phyloP scores from a whole-genome alignment of 768 basidiomycete species.

The Melanogaster broomeanus region DNA sequence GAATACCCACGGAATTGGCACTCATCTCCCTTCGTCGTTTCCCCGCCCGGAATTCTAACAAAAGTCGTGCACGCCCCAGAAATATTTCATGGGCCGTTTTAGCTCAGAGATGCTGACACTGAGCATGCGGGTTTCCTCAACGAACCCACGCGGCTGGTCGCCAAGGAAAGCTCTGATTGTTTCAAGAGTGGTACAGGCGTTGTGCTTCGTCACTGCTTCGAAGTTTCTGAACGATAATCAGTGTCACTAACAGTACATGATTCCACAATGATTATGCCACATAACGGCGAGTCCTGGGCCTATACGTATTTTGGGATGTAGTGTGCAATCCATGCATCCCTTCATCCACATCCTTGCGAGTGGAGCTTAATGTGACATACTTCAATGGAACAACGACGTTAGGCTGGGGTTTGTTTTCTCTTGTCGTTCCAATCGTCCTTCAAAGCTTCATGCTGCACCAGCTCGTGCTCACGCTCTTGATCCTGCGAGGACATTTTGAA shows the following conservation, averaged over 20 bases:
- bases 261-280: too few species aligned
- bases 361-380: background rate
- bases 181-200: background rate
- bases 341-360: too few species aligned
- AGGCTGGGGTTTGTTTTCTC: background rate
- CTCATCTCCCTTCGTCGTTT: too few species aligned
- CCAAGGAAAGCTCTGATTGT: slow-evolving; percentile 6
- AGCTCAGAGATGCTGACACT: slow-evolving; percentile 1
- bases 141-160: background rate
- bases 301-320: too few species aligned
- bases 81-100: slow-evolving; percentile 11
- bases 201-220: background rate
- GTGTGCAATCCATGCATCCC: too few species aligned
- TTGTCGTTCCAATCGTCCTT: background rate
- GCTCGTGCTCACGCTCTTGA: background rate
- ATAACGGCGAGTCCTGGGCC: too few species aligned
- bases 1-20: too few species aligned
- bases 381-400: slow-evolving; percentile 1
- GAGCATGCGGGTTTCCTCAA: slow-evolving; percentile 5
- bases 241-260: too few species aligned
- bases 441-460: background rate
- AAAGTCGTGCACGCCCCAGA: slow-evolving; percentile 18
- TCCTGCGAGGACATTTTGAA: slow-evolving; percentile 14
- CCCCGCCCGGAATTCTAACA: too few species aligned
- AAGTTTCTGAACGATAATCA: background rate